Evolutionary conservation across 1,284 basidiomycete genomes (phyloP).

Genomic region (Ceratobasidium sp.): DNA sequence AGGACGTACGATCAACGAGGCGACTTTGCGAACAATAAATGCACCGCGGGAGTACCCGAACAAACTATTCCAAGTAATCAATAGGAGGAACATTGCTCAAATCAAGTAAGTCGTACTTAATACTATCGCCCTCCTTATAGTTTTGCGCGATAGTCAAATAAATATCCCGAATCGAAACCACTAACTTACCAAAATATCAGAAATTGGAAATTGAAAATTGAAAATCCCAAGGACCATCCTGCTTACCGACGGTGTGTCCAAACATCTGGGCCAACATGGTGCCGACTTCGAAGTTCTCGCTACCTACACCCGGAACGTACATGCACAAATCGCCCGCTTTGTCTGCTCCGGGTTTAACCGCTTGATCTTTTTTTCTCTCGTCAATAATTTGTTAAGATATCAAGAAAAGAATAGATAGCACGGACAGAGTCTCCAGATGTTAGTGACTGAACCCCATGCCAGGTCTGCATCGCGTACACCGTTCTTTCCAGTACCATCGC

Average conservation of each 20-base stretch:
- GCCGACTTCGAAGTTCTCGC: not conserved
- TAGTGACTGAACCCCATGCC: not conserved
- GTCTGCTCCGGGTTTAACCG: constrained; percentile 8
- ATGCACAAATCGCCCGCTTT: not conserved
- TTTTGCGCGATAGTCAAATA: constrained; percentile 9
- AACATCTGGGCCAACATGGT: not conserved
- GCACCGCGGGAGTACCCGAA: constrained; percentile 46
- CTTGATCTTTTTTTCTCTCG: not conserved
- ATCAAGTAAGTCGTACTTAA: not conserved
- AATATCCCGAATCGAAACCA: constrained; percentile 21
- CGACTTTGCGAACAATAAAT: constrained; percentile 48
- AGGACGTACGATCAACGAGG: constrained; percentile 43
- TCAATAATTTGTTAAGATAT: not conserved
- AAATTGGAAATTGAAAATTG: not conserved
- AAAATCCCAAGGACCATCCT: not conserved
- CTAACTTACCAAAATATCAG: not conserved
- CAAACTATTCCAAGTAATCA: not conserved
- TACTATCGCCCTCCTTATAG: constrained; percentile 10
- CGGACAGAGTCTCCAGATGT: constrained; percentile 33
- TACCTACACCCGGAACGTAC: constrained; percentile 8
- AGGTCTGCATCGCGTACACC: not conserved
- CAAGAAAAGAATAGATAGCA: not conserved
- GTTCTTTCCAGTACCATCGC: constrained; percentile 29
- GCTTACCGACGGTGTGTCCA: constrained; percentile 19
- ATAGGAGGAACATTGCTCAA: not conserved